Conservation (phyloP, 805 yeast genomes). For the Kazachstania taianensis region DNA sequence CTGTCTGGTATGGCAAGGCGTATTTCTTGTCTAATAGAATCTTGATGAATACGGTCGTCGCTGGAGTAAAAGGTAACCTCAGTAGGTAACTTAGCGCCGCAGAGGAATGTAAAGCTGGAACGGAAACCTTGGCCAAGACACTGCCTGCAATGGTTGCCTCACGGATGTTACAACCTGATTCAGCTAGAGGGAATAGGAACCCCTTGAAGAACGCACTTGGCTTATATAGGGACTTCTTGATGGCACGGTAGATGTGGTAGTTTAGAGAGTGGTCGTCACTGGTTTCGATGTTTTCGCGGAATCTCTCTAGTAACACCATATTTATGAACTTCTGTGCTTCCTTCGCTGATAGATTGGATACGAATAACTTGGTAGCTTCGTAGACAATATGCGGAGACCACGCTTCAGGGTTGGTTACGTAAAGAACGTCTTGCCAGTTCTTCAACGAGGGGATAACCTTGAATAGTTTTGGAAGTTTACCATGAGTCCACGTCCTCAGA, state of each 20-base stretch:
- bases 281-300: slow-evolving; percentile 60
- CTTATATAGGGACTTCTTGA: slow-evolving; percentile 87
- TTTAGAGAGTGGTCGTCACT: slow-evolving; percentile 71
- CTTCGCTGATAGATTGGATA: slow-evolving; percentile 75
- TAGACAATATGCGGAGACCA: slow-evolving; percentile 96
- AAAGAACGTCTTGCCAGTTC: slow-evolving; percentile 93
- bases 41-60: slow-evolving; percentile 82
- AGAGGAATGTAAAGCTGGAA: slow-evolving; percentile 92
- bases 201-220: slow-evolving; percentile 98
- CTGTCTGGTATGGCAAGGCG: slow-evolving; percentile 92
- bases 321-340: slow-evolving; percentile 82
- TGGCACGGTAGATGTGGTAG: slow-evolving; percentile 84
- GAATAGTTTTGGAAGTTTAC: slow-evolving; percentile 92
- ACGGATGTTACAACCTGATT: slow-evolving; percentile 77
- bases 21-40: slow-evolving; percentile 87
- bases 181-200: slow-evolving; percentile 81
- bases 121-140: slow-evolving; percentile 75
- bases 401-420: slow-evolving; percentile 79
- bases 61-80: slow-evolving; percentile 76
- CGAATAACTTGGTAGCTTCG: slow-evolving; percentile 91
- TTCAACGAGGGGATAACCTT: slow-evolving; percentile 86
- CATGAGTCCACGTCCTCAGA: slow-evolving; percentile 83
- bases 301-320: slow-evolving; percentile 56
- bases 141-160: slow-evolving; percentile 96
- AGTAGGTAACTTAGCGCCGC: slow-evolving; percentile 84